phyloP scores from a whole-genome alignment of 108 stramenopile genomes.

The Cyclotella distinguenda region DNA sequence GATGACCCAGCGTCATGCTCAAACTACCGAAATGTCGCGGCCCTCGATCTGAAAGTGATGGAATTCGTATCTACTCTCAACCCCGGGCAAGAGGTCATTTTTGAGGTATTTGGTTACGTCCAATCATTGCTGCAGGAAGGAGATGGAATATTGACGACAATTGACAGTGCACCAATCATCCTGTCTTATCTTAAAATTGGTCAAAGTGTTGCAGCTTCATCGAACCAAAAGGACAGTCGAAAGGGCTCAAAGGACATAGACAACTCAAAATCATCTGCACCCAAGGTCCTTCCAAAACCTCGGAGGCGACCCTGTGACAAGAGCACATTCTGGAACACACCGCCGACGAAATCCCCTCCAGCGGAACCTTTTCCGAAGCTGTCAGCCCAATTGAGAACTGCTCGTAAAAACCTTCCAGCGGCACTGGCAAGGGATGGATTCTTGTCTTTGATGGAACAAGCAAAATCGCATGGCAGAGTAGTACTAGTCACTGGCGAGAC shows the following conservation, averaged over 20 bases:
- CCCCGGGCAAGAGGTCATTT: slow-evolving; percentile 52
- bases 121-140: slow-evolving; percentile 50
- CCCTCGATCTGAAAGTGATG: slow-evolving; percentile 28
- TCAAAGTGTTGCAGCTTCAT: neutral
- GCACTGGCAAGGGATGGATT: slow-evolving; percentile 64
- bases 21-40: slow-evolving; percentile 16
- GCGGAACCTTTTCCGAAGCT: slow-evolving; percentile 66
- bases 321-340: slow-evolving; percentile 67
- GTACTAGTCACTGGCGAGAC: slow-evolving; percentile 85
- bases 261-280: neutral
- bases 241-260: neutral
- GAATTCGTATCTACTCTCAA: slow-evolving; percentile 29
- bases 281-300: slow-evolving; percentile 4
- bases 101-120: slow-evolving; percentile 63
- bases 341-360: slow-evolving; percentile 57
- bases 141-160: slow-evolving; percentile 18
- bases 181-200: slow-evolving; percentile 18
- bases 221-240: neutral
- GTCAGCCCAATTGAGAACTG: slow-evolving; percentile 29
- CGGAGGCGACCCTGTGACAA: slow-evolving; percentile 46
- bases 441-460: slow-evolving; percentile 47
- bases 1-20: neutral
- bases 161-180: slow-evolving; percentile 9
- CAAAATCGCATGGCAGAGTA: slow-evolving; percentile 59
- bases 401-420: slow-evolving; percentile 73